A percentile compares a stretch with the other conserved stretches of the same genome.
These are phyloP conservation scores for Cladosporium oxysporum DNA, from an alignment of 2,329 filamentous ascomycete genomes.

Conservation along the genomic window DNA sequence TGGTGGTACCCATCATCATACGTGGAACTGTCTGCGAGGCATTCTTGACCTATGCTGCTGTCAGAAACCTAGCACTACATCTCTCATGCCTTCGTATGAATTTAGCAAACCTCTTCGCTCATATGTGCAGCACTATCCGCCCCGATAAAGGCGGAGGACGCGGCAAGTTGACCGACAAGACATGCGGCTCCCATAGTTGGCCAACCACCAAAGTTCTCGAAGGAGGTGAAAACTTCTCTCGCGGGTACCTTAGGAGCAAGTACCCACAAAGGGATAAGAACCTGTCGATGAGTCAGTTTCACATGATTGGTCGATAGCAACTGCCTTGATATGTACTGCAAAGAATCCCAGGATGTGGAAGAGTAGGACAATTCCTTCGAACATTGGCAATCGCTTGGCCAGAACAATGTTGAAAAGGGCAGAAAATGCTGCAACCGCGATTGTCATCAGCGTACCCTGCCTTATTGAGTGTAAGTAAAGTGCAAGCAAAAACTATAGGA, in stretches of 20 bases:
- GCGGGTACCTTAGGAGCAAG: constrained; percentile 28
- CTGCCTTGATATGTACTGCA: constrained; percentile 40
- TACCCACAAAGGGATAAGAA: constrained; percentile 44
- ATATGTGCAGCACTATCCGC: constrained; percentile 18
- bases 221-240: constrained; percentile 35
- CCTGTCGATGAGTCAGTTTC: constrained; percentile 31
- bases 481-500: neutral
- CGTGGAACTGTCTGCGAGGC: constrained; percentile 43
- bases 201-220: constrained; percentile 44
- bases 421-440: constrained; percentile 35
- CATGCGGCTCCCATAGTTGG: constrained; percentile 41
- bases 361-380: constrained; percentile 50
- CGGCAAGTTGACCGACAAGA: constrained; percentile 40
- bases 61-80: neutral
- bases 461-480: neutral
- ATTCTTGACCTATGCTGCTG: constrained; percentile 23
- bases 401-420: constrained; percentile 48
- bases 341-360: constrained; percentile 55
- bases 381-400: constrained; percentile 37
- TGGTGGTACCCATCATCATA: constrained; percentile 47
- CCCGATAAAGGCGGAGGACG: constrained; percentile 20
- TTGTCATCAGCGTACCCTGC: constrained; percentile 41
- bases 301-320: too few relatives aligned
- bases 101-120: constrained; percentile 26
- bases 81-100: neutral